A percentile compares a stretch with the other conserved stretches of the same genome.
Evolutionary conservation across 2,329 filamentous ascomycete genomes (phyloP).

Genomic region (Lasiodiplodia sp.): DNA sequence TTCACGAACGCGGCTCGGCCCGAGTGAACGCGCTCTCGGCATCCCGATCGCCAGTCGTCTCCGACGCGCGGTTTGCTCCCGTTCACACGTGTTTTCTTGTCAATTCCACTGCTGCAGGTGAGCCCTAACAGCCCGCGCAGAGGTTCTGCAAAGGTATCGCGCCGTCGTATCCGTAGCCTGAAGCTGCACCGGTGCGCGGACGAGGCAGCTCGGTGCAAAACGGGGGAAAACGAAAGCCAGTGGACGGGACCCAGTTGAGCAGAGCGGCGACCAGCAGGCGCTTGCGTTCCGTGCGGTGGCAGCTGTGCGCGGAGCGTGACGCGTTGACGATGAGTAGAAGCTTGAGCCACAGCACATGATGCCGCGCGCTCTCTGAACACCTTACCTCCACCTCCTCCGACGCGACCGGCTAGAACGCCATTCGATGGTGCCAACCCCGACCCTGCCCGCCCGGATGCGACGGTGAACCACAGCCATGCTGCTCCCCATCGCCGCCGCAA

Average conservation of each 20-base stretch:
- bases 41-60: conserved; percentile 1
- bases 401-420: conserved; percentile 1
- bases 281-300: not conserved
- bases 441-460: conserved; percentile 19
- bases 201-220: not conserved
- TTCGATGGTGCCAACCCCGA: conserved; percentile 21
- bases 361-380: conserved; percentile 26
- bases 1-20: conserved; percentile 4
- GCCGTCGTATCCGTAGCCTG: not conserved
- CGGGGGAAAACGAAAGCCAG: not conserved
- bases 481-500: conserved; percentile 31
- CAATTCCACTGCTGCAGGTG: not conserved
- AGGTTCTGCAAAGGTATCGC: not conserved
- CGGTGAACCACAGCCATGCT: conserved; percentile 30
- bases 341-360: conserved; percentile 31
- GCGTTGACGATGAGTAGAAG: conserved; percentile 13
- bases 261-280: not conserved
- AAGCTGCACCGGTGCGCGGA: too few species aligned
- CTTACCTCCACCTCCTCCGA: conserved; percentile 13
- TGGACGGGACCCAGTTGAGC: not conserved
- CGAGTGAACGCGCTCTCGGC: not conserved
- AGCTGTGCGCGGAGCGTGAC: not conserved
- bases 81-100: not conserved
- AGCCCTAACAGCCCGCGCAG: not conserved
- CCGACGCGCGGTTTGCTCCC: not conserved